These are phyloP conservation scores for Vitis rotundifolia DNA, from an alignment of 164 flowering plant genomes.

Conservation along the genomic window DNA sequence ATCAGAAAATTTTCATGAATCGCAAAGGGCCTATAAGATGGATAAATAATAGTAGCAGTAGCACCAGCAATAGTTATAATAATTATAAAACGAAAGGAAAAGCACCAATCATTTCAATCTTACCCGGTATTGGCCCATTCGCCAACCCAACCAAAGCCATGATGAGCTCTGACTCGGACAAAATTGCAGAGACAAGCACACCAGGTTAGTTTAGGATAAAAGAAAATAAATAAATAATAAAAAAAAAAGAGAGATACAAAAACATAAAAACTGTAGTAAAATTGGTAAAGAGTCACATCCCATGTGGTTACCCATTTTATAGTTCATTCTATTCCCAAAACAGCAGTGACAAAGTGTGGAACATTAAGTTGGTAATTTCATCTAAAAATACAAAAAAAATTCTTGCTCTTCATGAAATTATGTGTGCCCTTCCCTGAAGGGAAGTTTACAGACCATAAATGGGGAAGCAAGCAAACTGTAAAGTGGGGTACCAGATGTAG, in stretches of 20 bases:
- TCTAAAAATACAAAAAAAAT: neutral
- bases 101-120: constrained; percentile 15
- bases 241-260: neutral
- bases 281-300: neutral
- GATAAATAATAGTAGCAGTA: neutral
- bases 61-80: neutral
- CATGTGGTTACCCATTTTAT: neutral
- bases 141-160: constrained; percentile 99
- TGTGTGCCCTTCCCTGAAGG: neutral
- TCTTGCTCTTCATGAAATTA: neutral
- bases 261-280: neutral
- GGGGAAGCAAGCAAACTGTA: neutral
- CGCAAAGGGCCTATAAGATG: neutral
- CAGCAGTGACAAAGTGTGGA: neutral
- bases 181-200: constrained; percentile 5
- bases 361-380: neutral
- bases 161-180: constrained; percentile 73
- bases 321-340: neutral
- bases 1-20: neutral
- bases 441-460: too few relatives aligned
- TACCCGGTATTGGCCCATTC: constrained; percentile 99
- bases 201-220: neutral
- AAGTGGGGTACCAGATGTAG: neutral
- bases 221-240: neutral
- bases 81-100: neutral